Base-by-base conservation (phyloP, 2,329 filamentous ascomycete genomes). In the Diaporthe velutina region DNA sequence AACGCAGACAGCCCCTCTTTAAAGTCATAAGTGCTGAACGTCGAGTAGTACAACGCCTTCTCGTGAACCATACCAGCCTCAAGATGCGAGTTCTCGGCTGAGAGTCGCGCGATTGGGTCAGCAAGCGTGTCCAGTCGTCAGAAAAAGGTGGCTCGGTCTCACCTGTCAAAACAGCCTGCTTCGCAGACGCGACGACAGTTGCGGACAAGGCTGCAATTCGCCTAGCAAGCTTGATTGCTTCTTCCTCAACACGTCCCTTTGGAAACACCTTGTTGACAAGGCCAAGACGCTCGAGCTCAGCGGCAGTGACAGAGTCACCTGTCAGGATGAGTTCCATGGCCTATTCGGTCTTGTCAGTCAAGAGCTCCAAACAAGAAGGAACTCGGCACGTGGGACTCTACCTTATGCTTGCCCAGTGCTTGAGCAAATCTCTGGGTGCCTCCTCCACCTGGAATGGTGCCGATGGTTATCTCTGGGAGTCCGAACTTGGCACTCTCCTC, bases 311-410 rank as follows among this genome's bases (percentile, higher is more conserved):
- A 22, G 83, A 78, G 71, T 81, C 81, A 17, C 86, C 85, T 3
- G 85, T 86, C 30, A 88, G 81, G 54, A 88, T 85, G 22, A 83
- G 79, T 67, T 87, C 85, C 85, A 88, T 87, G 38, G 86, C 86
- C 78, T 85, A 70, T 5, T 4, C 30, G 55, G 9, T 52, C 50
- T 52, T 48, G 38, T 74, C 75, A 78, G 66, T 40, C 50, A 19
- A 55, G 15, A 19, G 64, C 72, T 19, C 48, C 12, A 19, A 9
- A 57, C 33, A 54, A 28, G 55, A 71, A 1, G 45, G 30, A 1
- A 52, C 13, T 9, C 52, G 54, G 25, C 8, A 50, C 35, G 33
- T 22, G 10, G 17, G 40, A 52, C 70, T 70, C n/a, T 48, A 79
- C 81, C 78, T 79, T 82, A 67, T 81, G 78, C 77, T 84, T 84